A percentile compares a stretch with the other conserved stretches of the same genome.
Conservation (phyloP, 164 flowering plant genomes). For the Annona squamosa region DNA sequence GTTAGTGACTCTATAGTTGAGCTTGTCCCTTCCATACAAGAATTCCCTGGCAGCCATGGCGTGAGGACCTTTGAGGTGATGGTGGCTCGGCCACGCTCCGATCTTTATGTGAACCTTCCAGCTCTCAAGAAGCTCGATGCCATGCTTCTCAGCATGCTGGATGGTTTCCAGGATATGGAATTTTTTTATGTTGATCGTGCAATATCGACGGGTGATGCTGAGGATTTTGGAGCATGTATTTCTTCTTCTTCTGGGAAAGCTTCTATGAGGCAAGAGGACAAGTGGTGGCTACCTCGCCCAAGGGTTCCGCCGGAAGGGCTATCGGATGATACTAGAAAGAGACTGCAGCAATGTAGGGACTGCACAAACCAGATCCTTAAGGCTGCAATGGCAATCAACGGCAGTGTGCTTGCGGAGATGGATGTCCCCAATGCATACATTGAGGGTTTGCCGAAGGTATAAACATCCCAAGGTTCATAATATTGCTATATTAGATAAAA, state of each 20-base stretch:
- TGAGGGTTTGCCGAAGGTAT: constrained; percentile 69
- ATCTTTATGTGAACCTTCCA: constrained; percentile 61
- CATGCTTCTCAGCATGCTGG: constrained; percentile 60
- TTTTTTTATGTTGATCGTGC: constrained; percentile 65
- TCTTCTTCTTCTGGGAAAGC: constrained; percentile 30
- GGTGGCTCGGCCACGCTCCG: constrained; percentile 62
- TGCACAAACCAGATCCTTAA: constrained; percentile 68
- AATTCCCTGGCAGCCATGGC: constrained; percentile 38
- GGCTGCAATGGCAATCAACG: constrained; percentile 71
- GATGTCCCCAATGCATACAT: constrained; percentile 58
- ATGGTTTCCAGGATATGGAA: constrained; percentile 48
- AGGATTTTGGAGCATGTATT: constrained; percentile 19
- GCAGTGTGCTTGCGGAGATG: constrained; percentile 64
- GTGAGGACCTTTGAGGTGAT: constrained; percentile 72
- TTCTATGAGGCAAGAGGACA: constrained; percentile 59
- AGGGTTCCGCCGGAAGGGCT: constrained; percentile 58
- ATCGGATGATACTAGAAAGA: constrained; percentile 49
- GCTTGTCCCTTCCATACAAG: constrained; percentile 58
- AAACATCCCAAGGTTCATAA: neutral
- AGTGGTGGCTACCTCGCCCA: constrained; percentile 85
- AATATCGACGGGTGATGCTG: constrained; percentile 28
- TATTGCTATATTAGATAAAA: neutral
- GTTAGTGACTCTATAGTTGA: constrained; percentile 75
- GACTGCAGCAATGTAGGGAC: constrained; percentile 57
- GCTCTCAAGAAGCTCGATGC: constrained; percentile 76